Percentiles rank a stretch among this genome's conserved stretches.
These are phyloP conservation scores for Xylaria sp. DNA, from an alignment of 2,329 filamentous ascomycete genomes.

Conservation along the genomic window DNA sequence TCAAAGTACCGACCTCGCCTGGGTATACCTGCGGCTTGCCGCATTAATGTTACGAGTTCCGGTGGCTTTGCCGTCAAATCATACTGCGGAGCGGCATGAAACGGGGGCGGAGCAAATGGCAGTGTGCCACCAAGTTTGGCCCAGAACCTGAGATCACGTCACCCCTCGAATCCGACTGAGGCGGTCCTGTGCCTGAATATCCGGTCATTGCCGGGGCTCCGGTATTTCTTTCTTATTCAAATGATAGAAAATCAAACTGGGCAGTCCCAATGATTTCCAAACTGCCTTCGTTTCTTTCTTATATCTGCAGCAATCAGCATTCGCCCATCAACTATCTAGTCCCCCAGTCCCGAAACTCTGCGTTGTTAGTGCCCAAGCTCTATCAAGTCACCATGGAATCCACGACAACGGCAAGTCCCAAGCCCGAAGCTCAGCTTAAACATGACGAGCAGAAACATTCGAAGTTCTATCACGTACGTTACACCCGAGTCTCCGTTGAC, in stretches of 20 bases:
- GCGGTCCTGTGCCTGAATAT: conserved; percentile 1
- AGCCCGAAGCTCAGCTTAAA: conserved; percentile 5
- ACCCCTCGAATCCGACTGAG: conserved; percentile 13
- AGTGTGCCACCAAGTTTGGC: neutral
- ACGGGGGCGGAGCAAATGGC: conserved; percentile 7
- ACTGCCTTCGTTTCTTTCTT: neutral
- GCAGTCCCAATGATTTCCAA: neutral
- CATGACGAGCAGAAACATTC: conserved; percentile 15
- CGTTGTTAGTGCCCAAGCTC: neutral
- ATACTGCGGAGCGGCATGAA: conserved; percentile 18
- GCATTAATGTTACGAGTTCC: conserved; percentile 11
- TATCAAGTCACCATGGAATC: conserved; percentile 14
- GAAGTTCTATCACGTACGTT: conserved; percentile 30
- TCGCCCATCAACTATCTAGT: neutral
- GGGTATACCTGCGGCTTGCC: neutral
- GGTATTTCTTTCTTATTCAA: neutral
- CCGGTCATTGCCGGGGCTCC: conserved; percentile 1
- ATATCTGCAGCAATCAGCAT: neutral
- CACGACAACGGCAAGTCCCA: conserved; percentile 1
- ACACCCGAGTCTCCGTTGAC: neutral
- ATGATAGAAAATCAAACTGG: neutral
- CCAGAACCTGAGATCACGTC: conserved; percentile 2
- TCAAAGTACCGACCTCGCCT: neutral
- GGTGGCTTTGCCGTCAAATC: conserved; percentile 8
- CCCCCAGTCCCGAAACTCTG: neutral